Evolutionary conservation across 495 filamentous ascomycete species (phyloP).

Genomic region (Aspergillus ostianus): DNA sequence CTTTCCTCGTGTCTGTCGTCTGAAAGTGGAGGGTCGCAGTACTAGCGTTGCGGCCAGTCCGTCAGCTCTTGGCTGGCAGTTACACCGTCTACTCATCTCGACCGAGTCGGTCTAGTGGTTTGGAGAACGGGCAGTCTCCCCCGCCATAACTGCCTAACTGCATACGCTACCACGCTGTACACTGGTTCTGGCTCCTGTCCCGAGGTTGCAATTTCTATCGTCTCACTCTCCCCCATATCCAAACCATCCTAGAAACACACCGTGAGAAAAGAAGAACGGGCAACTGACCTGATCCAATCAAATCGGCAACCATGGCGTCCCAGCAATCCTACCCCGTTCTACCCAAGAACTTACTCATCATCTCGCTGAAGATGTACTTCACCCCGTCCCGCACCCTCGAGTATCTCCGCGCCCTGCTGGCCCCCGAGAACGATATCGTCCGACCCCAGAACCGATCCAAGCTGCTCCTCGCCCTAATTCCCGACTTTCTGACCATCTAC

Average conservation of each 20-base stretch:
- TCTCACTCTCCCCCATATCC: neutral
- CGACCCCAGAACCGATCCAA: conserved; percentile 57
- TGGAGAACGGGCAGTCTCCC: no score
- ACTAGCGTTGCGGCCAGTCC: neutral
- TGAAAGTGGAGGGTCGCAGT: neutral
- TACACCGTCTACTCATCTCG: neutral
- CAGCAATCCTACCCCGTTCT: conserved; percentile 39
- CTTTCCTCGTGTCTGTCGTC: neutral
- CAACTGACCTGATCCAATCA: neutral
- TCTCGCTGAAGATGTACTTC: conserved; percentile 87
- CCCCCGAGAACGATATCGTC: conserved; percentile 40
- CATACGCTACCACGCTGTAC: no score
- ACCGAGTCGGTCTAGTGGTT: neutral
- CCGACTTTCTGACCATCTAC: conserved; percentile 69
- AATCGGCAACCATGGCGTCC: conserved; percentile 15
- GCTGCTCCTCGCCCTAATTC: conserved; percentile 81
- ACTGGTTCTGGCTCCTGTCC: neutral
- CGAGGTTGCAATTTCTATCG: conserved; percentile 3
- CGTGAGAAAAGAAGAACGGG: neutral
- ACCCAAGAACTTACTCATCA: conserved; percentile 68
- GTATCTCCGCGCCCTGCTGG: conserved; percentile 60
- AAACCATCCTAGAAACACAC: neutral
- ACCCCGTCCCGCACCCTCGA: conserved; percentile 58
- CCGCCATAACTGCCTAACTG: no score
- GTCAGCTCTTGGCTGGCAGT: neutral